Conservation (phyloP, 805 yeast genomes). For the Lachancea dasiensis region DNA sequence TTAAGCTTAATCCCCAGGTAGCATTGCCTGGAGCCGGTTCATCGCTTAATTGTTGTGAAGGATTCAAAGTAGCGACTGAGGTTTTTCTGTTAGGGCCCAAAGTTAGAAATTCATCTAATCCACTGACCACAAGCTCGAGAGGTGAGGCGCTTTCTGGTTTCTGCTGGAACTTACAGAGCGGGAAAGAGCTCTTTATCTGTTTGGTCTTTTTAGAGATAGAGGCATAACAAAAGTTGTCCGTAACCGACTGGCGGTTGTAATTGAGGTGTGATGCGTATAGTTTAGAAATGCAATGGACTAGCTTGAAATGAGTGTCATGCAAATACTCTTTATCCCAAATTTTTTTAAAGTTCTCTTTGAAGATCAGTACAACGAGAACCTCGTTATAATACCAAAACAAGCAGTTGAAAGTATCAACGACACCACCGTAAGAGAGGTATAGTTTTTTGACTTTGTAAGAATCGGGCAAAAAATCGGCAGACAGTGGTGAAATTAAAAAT, state of each 20-base stretch:
- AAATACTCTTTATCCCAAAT: slow-evolving; percentile 28
- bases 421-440: slow-evolving; percentile 15
- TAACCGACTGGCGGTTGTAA: not conserved
- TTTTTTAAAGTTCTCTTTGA: slow-evolving; percentile 20
- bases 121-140: slow-evolving; percentile 24
- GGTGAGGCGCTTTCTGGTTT: slow-evolving; percentile 12
- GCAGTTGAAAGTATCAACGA: slow-evolving; percentile 16
- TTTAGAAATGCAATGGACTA: slow-evolving; percentile 19
- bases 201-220: slow-evolving; percentile 13
- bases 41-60: not conserved
- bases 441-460: slow-evolving; percentile 22
- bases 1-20: slow-evolving; percentile 9
- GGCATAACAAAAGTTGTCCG: slow-evolving; percentile 21
- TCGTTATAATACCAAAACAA: slow-evolving; percentile 31
- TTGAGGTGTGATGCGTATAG: slow-evolving; percentile 14
- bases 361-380: slow-evolving; percentile 22
- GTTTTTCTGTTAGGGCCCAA: slow-evolving; percentile 9
- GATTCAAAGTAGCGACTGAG: slow-evolving; percentile 10
- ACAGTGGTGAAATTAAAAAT: slow-evolving; percentile 28
- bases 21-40: not conserved
- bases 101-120: slow-evolving; percentile 17
- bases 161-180: slow-evolving; percentile 15
- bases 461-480: slow-evolving; percentile 20
- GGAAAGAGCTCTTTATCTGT: slow-evolving; percentile 22
- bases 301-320: slow-evolving; percentile 21